Evolutionary conservation across 108 stramenopile species (phyloP).

Genomic region (Phaeodactylum tricornutum): DNA sequence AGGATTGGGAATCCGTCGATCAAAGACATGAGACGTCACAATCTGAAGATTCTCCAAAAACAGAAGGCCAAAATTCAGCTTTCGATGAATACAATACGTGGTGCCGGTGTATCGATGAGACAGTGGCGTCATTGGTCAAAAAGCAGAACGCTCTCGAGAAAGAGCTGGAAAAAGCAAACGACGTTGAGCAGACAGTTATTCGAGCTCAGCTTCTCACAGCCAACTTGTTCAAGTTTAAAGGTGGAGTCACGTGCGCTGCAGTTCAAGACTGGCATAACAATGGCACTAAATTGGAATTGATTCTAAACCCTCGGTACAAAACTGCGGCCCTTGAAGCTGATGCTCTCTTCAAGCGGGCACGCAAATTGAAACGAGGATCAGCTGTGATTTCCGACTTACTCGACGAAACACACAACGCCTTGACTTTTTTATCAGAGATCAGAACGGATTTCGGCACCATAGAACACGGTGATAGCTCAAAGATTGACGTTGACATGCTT

Average conservation of each 20-base stretch:
- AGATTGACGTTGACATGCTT: slow-evolving; percentile 51
- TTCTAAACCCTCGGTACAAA: slow-evolving; percentile 37
- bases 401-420: slow-evolving; percentile 29
- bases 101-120: neutral
- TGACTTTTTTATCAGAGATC: slow-evolving; percentile 32
- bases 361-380: slow-evolving; percentile 76
- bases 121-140: slow-evolving; percentile 1
- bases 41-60: too few species aligned
- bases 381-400: slow-evolving; percentile 51
- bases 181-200: slow-evolving; percentile 44
- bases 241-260: slow-evolving; percentile 34
- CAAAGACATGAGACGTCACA: too few species aligned
- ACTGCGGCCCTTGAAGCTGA: slow-evolving; percentile 72
- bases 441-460: slow-evolving; percentile 40
- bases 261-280: slow-evolving; percentile 82
- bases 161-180: slow-evolving; percentile 58
- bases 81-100: slow-evolving; percentile 1
- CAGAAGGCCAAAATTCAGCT: too few species aligned
- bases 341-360: slow-evolving; percentile 63
- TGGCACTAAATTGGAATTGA: slow-evolving; percentile 46
- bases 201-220: slow-evolving; percentile 70
- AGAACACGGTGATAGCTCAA: too few species aligned
- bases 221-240: slow-evolving; percentile 52
- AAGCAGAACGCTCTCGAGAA: slow-evolving; percentile 55
- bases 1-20: too few species aligned